These are phyloP conservation scores for Fusarium duplospermum DNA, from an alignment of 2,329 filamentous ascomycete genomes.

Conservation along the genomic window DNA sequence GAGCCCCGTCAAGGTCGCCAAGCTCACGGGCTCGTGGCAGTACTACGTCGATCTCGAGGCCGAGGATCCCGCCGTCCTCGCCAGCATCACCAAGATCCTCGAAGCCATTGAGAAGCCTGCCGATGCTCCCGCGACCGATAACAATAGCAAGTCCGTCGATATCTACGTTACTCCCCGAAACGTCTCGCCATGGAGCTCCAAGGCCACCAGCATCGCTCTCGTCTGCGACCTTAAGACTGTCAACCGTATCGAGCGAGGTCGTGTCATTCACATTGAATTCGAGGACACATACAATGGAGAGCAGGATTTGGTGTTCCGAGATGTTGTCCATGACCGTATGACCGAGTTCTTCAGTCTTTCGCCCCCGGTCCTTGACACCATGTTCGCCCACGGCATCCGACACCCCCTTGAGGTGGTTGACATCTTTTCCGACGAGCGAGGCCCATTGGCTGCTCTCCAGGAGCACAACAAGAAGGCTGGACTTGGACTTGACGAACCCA, in stretches of 20 bases:
- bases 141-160: constrained; percentile 61
- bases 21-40: constrained; percentile 66
- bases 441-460: constrained; percentile 78
- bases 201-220: constrained; percentile 92
- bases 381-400: constrained; percentile 79
- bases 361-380: constrained; percentile 75
- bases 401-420: constrained; percentile 79
- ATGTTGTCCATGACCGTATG: constrained; percentile 92
- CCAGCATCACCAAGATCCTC: constrained; percentile 60
- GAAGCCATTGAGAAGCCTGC: constrained; percentile 51
- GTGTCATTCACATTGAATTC: constrained; percentile 77
- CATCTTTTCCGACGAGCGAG: constrained; percentile 73
- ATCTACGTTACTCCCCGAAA: constrained; percentile 84
- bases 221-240: constrained; percentile 85
- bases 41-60: constrained; percentile 75
- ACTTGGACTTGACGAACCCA: constrained; percentile 85
- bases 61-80: constrained; percentile 50
- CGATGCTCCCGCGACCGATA: constrained; percentile 42
- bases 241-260: constrained; percentile 87
- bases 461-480: constrained; percentile 87
- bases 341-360: constrained; percentile 81
- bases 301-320: constrained; percentile 67
- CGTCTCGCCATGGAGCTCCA: constrained; percentile 97
- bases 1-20: constrained; percentile 57
- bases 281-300: constrained; percentile 59